A percentile compares a stretch with the other conserved stretches of the same genome.
These are phyloP conservation scores for Bjerkandera adusta DNA, from an alignment of 1,284 basidiomycete species.

Conservation along the genomic window DNA sequence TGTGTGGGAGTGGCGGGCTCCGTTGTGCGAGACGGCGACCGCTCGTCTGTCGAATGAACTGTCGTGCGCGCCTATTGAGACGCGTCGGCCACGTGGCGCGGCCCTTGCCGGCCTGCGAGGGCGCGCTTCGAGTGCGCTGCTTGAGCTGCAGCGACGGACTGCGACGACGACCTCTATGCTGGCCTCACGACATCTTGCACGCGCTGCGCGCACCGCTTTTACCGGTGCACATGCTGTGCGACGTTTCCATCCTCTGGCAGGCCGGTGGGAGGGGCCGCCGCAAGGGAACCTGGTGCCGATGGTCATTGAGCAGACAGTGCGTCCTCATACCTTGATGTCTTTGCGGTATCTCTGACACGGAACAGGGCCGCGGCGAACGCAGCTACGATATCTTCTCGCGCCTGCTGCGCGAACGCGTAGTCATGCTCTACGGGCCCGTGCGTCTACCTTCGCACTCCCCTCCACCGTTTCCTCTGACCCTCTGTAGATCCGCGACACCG, in stretches of 20 bases:
- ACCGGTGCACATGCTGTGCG: conserved; percentile 4
- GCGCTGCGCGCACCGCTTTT: no score
- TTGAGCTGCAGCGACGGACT: not conserved
- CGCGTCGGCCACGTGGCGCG: conserved; percentile 29
- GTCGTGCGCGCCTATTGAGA: conserved; percentile 11
- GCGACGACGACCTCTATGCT: not conserved
- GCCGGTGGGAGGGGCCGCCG: conserved; percentile 6
- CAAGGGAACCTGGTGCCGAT: conserved; percentile 77
- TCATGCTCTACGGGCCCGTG: conserved; percentile 92
- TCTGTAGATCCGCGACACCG: conserved; percentile 78
- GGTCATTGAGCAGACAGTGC: conserved; percentile 90
- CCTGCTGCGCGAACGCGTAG: conserved; percentile 84
- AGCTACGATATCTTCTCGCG: conserved; percentile 96
- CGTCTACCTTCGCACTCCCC: conserved; percentile 26
- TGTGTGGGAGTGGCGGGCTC: not conserved
- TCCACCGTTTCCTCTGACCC: not conserved
- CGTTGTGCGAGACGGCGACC: not conserved
- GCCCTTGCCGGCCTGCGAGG: not conserved
- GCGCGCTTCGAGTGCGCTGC: not conserved
- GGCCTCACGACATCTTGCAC: no score
- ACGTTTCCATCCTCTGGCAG: conserved; percentile 37
- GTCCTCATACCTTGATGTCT: not conserved
- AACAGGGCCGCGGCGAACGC: conserved; percentile 85
- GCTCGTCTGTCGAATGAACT: no score
- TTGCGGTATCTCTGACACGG: not conserved